A percentile compares a stretch with the other conserved stretches of the same genome.
Evolutionary conservation across 2,329 filamentous ascomycete species (phyloP).

Genomic region (Xylaria sp.): DNA sequence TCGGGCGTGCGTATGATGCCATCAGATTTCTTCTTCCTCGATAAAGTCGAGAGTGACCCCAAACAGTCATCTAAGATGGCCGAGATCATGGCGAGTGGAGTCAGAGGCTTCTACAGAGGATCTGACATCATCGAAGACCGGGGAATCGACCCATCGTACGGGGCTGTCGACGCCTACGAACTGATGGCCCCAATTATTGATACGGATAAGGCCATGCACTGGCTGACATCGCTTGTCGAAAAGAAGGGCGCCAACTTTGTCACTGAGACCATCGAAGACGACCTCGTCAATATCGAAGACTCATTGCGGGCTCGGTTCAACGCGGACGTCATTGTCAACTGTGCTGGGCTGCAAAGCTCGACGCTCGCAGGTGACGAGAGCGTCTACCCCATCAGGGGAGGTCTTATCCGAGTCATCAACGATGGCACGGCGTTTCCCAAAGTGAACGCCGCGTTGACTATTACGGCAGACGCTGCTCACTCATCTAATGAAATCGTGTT

Average conservation of each 20-base stretch:
- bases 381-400: constrained; percentile 58
- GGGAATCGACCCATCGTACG: constrained; percentile 50
- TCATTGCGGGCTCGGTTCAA: constrained; percentile 49
- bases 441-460: constrained; percentile 54
- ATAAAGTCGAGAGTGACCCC: constrained; percentile 50
- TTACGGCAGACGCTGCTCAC: constrained; percentile 54
- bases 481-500: constrained; percentile 56
- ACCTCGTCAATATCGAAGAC: constrained; percentile 53
- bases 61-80: constrained; percentile 53
- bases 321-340: constrained; percentile 58
- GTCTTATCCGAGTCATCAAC: constrained; percentile 58
- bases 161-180: constrained; percentile 58
- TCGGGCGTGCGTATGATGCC: constrained; percentile 54
- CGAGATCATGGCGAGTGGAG: constrained; percentile 54
- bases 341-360: constrained; percentile 53
- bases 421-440: constrained; percentile 57
- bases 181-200: constrained; percentile 59
- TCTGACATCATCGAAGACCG: constrained; percentile 52
- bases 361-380: constrained; percentile 54
- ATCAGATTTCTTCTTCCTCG: constrained; percentile 55
- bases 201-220: constrained; percentile 57
- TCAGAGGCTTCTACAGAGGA: constrained; percentile 54
- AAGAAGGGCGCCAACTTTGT: constrained; percentile 55
- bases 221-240: constrained; percentile 55
- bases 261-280: constrained; percentile 53